These are phyloP conservation scores for Murraya paniculata DNA, from an alignment of 345 rosid species.

Conservation along the genomic window DNA sequence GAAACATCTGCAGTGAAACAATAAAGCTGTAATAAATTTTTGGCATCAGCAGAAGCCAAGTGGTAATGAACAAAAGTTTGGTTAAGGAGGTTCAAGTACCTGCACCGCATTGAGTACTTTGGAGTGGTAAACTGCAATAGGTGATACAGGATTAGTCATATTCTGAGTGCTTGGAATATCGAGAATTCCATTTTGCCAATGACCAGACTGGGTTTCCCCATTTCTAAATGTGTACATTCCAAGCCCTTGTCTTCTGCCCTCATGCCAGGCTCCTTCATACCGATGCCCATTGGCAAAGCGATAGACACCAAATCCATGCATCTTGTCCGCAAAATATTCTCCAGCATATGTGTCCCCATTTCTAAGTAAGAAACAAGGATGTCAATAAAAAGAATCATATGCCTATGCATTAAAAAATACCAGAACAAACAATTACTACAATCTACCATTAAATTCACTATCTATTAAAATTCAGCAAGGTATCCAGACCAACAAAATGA, in stretches of 20 bases:
- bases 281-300: constrained; percentile 84
- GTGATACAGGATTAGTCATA: constrained; percentile 52
- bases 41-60: not conserved
- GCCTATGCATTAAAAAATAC: not conserved
- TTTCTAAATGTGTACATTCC: constrained; percentile 95
- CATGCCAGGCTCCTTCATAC: constrained; percentile 99
- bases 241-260: constrained; percentile 94
- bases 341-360: constrained; percentile 94
- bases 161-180: constrained; percentile 83
- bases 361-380: constrained; percentile 30
- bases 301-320: constrained; percentile 96
- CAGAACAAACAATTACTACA: not conserved
- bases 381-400: not conserved
- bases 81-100: constrained; percentile 32
- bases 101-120: constrained; percentile 88
- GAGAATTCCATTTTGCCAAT: constrained; percentile 90
- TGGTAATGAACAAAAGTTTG: not conserved
- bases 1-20: not conserved
- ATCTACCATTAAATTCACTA: not conserved
- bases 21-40: not conserved
- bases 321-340: constrained; percentile 95
- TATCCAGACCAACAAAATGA: not conserved
- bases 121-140: constrained; percentile 80
- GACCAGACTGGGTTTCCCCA: constrained; percentile 94
- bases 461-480: not conserved